Evolutionary conservation across 192 early-diverging fungal species (phyloP).

Genomic region (Backusella parvicylindrica): DNA sequence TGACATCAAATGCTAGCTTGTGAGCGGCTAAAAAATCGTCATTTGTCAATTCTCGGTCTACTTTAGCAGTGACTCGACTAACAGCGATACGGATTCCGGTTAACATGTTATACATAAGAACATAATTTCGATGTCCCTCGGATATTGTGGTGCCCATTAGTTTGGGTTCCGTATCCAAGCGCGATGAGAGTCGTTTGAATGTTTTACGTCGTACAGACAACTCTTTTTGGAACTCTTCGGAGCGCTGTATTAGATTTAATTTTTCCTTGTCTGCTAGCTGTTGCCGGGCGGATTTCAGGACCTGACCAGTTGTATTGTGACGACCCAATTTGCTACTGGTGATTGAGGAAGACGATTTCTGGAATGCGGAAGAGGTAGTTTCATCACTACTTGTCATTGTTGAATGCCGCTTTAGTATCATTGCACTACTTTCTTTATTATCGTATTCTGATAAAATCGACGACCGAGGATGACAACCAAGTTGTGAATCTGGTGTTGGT

Average conservation of each 20-base stretch:
- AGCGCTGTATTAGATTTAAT: background rate
- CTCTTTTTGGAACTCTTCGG: slow-evolving; percentile 26
- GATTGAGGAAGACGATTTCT: background rate
- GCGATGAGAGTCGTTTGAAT: slow-evolving; percentile 18
- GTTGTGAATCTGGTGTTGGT: background rate
- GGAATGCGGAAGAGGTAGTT: background rate
- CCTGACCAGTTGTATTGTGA: slow-evolving; percentile 22
- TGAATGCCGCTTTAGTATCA: background rate
- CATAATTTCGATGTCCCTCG: slow-evolving; percentile 91
- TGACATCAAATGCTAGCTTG: slow-evolving; percentile 96
- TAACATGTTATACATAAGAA: slow-evolving; percentile 98
- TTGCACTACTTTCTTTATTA: background rate
- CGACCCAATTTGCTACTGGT: background rate
- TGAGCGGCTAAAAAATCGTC: slow-evolving; percentile 86
- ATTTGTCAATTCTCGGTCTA: slow-evolving; percentile 58
- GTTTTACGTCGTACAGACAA: slow-evolving; percentile 19
- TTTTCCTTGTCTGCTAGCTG: background rate
- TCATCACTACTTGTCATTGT: background rate
- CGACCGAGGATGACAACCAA: too few relatives aligned
- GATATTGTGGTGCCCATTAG: slow-evolving; percentile 84
- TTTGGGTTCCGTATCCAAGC: slow-evolving; percentile 34
- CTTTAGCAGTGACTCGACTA: slow-evolving; percentile 85
- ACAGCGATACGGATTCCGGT: slow-evolving; percentile 95
- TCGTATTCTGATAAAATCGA: background rate
- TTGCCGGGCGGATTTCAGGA: background rate